Percentiles rank a stretch among this genome's conserved stretches.
Conservation (phyloP, 2,329 filamentous ascomycete species). For the Venturia pyrina region DNA sequence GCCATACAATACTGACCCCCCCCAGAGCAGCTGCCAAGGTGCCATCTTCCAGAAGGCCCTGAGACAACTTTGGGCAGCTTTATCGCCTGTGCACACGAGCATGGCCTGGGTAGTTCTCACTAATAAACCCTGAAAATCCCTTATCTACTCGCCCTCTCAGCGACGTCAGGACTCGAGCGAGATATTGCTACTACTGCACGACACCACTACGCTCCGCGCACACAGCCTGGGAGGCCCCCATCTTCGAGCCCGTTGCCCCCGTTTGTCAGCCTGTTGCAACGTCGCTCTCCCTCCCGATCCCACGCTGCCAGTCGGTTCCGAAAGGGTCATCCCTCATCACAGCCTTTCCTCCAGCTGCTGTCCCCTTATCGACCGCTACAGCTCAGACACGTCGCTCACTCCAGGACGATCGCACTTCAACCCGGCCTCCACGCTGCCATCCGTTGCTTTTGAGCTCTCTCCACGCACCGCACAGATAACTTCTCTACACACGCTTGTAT, state of each 20-base stretch:
- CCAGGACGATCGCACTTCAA: background rate
- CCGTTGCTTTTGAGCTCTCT: background rate
- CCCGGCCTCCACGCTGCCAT: background rate
- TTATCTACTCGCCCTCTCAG: background rate
- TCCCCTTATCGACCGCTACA: background rate
- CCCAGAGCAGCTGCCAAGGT: too few species aligned
- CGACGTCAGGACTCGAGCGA: background rate
- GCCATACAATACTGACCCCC: background rate
- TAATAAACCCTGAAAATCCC: background rate
- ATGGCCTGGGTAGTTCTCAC: background rate
- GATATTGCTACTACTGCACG: background rate
- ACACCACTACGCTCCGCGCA: background rate
- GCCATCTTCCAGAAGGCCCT: background rate
- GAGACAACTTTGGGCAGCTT: background rate
- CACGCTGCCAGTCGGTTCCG: background rate
- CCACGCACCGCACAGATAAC: background rate
- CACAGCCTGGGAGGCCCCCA: background rate
- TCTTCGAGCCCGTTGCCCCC: background rate
- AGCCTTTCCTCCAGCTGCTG: background rate
- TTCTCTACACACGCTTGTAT: background rate
- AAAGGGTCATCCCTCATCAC: background rate
- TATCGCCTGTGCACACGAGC: conserved; percentile 4
- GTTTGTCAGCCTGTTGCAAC: background rate
- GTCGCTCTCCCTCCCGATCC: background rate
- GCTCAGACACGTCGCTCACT: background rate